Percentiles rank a stretch among this genome's conserved stretches.
Evolutionary conservation across 768 basidiomycete genomes (phyloP).

Genomic region (Tubosaeta sp.): DNA sequence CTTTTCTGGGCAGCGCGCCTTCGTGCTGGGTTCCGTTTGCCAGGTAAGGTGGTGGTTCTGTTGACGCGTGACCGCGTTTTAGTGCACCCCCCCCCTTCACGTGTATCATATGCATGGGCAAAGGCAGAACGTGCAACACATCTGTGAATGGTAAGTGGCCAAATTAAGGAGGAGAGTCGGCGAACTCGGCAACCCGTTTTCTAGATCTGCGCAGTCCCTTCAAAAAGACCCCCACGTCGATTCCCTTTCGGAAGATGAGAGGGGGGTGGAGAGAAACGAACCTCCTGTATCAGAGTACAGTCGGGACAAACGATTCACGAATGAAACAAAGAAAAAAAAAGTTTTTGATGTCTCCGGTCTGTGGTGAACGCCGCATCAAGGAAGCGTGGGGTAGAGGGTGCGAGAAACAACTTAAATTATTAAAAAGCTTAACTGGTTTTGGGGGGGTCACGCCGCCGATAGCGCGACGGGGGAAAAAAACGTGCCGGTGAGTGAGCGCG

Average conservation of each 20-base stretch:
- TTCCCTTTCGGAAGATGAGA: neutral
- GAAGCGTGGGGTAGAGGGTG: conserved; percentile 16
- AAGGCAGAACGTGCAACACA: neutral
- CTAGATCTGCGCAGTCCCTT: conserved; percentile 1
- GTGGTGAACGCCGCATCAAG: conserved; percentile 2
- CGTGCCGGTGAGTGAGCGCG: neutral
- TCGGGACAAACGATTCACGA: neutral
- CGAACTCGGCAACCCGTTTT: conserved; percentile 2
- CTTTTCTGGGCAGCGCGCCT: neutral
- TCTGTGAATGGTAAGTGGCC: conserved; percentile 12
- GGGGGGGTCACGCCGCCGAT: neutral
- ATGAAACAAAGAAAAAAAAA: neutral
- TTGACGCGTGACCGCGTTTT: conserved; percentile 2
- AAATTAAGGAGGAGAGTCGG: neutral
- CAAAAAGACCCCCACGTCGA: neutral
- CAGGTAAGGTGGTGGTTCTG: neutral
- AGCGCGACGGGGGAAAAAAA: neutral
- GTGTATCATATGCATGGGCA: neutral
- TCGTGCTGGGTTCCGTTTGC: neutral
- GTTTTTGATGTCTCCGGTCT: neutral
- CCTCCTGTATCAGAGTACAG: neutral
- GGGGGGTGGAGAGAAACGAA: neutral
- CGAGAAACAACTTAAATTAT: conserved; percentile 19
- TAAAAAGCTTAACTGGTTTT: conserved; percentile 23
- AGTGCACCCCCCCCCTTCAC: neutral